Percentiles rank a stretch among this genome's conserved stretches.
Conservation (phyloP, 345 rosid genomes). For the Citrus cavaleriei region DNA sequence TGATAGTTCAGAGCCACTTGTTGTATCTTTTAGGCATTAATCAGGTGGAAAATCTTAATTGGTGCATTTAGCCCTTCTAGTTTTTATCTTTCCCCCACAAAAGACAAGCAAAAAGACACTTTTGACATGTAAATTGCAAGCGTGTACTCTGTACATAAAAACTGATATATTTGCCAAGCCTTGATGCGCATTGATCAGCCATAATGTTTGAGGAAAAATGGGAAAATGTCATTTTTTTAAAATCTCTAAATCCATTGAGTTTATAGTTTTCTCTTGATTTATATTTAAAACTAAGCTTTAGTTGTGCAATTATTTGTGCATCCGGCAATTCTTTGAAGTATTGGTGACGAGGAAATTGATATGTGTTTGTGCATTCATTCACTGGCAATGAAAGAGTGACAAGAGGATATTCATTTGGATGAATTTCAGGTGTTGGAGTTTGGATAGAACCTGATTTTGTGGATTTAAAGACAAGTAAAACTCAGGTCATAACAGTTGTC, state of each 20-base stretch:
- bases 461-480: neutral
- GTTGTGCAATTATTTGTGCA: neutral
- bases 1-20: neutral
- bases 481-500: neutral
- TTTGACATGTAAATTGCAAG: neutral
- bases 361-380: neutral
- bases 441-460: neutral
- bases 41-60: neutral
- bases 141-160: neutral
- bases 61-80: neutral
- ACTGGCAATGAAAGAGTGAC: neutral
- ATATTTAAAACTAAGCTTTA: too few species aligned
- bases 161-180: neutral
- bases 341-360: too few species aligned
- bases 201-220: neutral
- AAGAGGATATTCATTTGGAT: neutral
- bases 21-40: neutral
- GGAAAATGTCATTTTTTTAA: neutral
- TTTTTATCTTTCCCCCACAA: too few species aligned
- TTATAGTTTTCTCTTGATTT: neutral
- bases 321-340: neutral
- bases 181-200: neutral
- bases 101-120: neutral
- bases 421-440: neutral
- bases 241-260: neutral